Evolutionary conservation across 2,329 filamentous ascomycete species (phyloP), one percentile per base, ranked within the genome.

Genomic region (Microdochium nivale): DNA sequence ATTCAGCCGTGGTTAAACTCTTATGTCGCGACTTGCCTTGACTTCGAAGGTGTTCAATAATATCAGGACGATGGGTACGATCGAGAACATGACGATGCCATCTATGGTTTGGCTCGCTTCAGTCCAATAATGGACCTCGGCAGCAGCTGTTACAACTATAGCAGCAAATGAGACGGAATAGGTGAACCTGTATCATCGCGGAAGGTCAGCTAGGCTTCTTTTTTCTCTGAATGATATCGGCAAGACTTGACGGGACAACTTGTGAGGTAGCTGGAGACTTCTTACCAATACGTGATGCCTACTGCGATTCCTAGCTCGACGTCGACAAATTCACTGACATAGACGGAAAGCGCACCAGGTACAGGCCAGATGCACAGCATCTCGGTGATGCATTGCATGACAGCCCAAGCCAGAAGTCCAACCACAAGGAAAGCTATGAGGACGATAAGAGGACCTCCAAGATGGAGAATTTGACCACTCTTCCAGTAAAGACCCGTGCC

Each of bases 241-340:
- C 21, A 19, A 24, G 40, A 44, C 23, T 11, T 23, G n/a, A 3
- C 2, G 19, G 40, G 7, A 11, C 3, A 44, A 7, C 11, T 30
- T 11, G 27, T 30, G 27, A 11, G 5, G 11, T 7, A 11, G 19
- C 19, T 23, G 16, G 23, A 24, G 21, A 5, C 11, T 5, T 9
- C 64, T 48, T 50, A 67, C 64, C 65, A 67, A 49, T 67, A 66
- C 37, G 60, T 59, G 30, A 66, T 56, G 32, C 64, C 65, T 21
- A 65, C 59, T 5, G 58, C 58, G 25, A 65, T 62, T 5, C 63
- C 64, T n/a, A 67, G 54, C 35, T 66, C 64, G 10, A 52, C 55
- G 40, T 67, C 63, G 9, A 67, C 60, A 51, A 65, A 67, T 49
- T 62, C 61, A 50, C 62, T 58, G 10, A 66, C 63, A 43, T 63